Percentiles rank a stretch among this genome's conserved stretches.
Evolutionary conservation across 345 rosid species (phyloP).

Genomic region (Acer yangbiense): DNA sequence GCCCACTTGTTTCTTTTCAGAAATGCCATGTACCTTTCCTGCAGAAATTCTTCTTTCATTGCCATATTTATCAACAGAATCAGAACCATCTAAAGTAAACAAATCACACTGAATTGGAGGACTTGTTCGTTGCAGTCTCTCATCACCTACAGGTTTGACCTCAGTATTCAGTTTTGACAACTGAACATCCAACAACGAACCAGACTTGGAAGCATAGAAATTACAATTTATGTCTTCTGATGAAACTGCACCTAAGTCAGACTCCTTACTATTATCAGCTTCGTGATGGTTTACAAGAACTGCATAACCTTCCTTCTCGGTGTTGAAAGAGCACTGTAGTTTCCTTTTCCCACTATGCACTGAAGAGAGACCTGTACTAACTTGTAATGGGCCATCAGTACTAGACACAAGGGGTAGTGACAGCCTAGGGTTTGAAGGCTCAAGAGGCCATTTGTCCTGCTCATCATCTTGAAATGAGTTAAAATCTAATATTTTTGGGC

Average conservation of each 20-base stretch:
- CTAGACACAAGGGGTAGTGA: constrained; percentile 11
- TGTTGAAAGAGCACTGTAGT: constrained; percentile 9
- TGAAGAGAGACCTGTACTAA: constrained; percentile 9
- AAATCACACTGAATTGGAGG: constrained; percentile 21
- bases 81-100: constrained; percentile 9
- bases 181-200: constrained; percentile 6
- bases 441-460: constrained; percentile 19
- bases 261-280: constrained; percentile 29
- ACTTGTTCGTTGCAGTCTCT: constrained; percentile 32
- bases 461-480: constrained; percentile 18
- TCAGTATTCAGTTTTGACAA: constrained; percentile 21
- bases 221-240: constrained; percentile 29
- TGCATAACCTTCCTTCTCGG: constrained; percentile 40
- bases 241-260: constrained; percentile 26
- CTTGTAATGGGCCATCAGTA: constrained; percentile 7
- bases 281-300: constrained; percentile 28
- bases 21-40: constrained; percentile 24
- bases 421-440: constrained; percentile 11
- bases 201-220: constrained; percentile 26
- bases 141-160: constrained; percentile 27
- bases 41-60: constrained; percentile 19
- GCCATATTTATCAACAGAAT: constrained; percentile 4
- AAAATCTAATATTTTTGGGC: constrained; percentile 37
- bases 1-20: constrained; percentile 28
- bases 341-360: constrained; percentile 17